Evolutionary conservation across 2,329 filamentous ascomycete genomes (phyloP), one percentile per base, ranked within the genome.

Genomic region (Xylariaceae sp.): DNA sequence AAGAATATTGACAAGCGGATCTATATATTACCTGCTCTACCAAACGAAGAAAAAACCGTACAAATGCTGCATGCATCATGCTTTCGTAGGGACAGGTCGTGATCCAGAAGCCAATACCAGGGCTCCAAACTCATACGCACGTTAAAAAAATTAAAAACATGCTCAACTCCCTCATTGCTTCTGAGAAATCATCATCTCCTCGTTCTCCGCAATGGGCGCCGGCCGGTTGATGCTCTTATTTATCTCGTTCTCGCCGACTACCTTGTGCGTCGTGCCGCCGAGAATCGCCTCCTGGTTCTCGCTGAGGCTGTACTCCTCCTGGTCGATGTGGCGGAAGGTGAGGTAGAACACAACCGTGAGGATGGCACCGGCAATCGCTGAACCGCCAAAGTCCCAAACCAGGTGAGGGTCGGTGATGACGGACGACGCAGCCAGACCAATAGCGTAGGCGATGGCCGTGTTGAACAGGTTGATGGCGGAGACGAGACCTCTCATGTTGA

Each of bases 401-500:
- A 80, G 65, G 57, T 75, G 71, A 6, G 77, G 77, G 61, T 80
- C 77, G 0, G 68, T 70, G 53, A 80, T 71, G 39, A 76, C 71
- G 3, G 72, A 71, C 18, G 76, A 73, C 61, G 70, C 69, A 39
- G 73, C 72, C 40, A 79, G 62, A 55, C 74, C 72, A 57, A 79
- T 70, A 36, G 70, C 66, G 58, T 78, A 76, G 39, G 76, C 72
- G 53, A 79, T 58, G 44, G 74, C 73, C 2, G 70, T 72, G 62
- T 66, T 76, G 67, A 78, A 75, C 4, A 78, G 65, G 64, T 78
- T 78, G 56, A 79, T 65, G 7, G 76, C 74, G 1, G 76, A 76
- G 1, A 80, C 76, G 15, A 79, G 65, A 59, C 76, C 75, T 56
- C 76, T 69, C 77, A 79, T 79, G 63, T 79, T 79, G 47, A 71